Evolutionary conservation across 2,329 filamentous ascomycete species (phyloP).

Genomic region (Curvularia spicifera): DNA sequence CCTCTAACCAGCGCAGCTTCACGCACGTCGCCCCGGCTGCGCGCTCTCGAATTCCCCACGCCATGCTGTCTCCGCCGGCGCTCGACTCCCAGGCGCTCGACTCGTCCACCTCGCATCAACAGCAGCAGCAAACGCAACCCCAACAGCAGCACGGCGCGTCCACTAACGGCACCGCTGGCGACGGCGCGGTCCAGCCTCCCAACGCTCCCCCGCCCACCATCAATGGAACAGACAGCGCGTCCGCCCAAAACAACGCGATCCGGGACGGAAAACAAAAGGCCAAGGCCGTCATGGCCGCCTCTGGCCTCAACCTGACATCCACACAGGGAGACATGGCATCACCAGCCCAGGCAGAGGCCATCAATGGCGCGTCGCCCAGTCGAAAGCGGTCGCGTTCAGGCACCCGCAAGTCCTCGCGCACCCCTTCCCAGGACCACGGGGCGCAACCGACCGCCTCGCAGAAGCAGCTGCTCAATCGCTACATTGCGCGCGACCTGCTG

Average conservation of each 20-base stretch:
- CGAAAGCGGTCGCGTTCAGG: constrained; percentile 67
- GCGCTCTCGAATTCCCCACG: constrained; percentile 32
- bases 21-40: constrained; percentile 39
- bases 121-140: constrained; percentile 24
- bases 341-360: constrained; percentile 44
- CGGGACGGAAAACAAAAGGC: constrained; percentile 66
- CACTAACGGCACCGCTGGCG: constrained; percentile 39
- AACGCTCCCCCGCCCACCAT: constrained; percentile 32
- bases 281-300: constrained; percentile 63
- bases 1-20: constrained; percentile 39
- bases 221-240: constrained; percentile 37
- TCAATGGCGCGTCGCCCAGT: constrained; percentile 59
- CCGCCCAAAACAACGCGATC: constrained; percentile 55
- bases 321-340: constrained; percentile 39
- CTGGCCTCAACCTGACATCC: constrained; percentile 50
- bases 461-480: constrained; percentile 64
- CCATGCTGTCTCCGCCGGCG: constrained; percentile 48
- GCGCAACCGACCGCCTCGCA: constrained; percentile 47
- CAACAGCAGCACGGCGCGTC: constrained; percentile 42
- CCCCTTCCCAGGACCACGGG: constrained; percentile 44
- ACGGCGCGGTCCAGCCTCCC: constrained; percentile 45
- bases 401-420: constrained; percentile 57
- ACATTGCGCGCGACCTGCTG: constrained; percentile 68
- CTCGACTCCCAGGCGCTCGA: constrained; percentile 34
- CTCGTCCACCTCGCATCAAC: constrained; percentile 27